Base-by-base conservation (phyloP, 2,329 filamentous ascomycete species). In the Pseudocercospora fuligena region DNA sequence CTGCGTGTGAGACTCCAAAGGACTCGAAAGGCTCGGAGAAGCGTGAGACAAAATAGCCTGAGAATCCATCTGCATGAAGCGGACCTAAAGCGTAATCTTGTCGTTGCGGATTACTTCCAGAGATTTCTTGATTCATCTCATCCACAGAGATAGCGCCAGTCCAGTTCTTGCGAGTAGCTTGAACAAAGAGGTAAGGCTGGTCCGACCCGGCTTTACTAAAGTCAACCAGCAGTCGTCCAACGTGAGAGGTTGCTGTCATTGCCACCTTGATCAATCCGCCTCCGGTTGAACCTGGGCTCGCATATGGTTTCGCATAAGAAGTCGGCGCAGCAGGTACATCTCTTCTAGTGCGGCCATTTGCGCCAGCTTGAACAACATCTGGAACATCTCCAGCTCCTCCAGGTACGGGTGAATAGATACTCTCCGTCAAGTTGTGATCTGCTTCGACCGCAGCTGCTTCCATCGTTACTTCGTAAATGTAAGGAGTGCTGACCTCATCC, bases 61-160 rank as follows among this genome's bases (percentile, higher is more conserved):
- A 78, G 68, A 84, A 84, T 0, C 76, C 78, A 2, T 73, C 61
- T 1, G 82, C 80, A 21, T 75, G 78, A 51, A 80, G 76, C 2
- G 82, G 82, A 0, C 82, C 82, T 0, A 84, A 69, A 6, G 76
- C 74, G 60, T 83, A 84, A 61, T 84, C 82, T 68, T 84, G 82
- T 40, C 82, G 75, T 67, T 84, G 81, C 0, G 80, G 78, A 63
- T 84, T 84, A 29, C 78, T 81, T 0, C 82, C 82, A 14, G 73
- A 82, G 12, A 84, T 71, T 64, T 84, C 82, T 49, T 65, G 74
- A 8, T 61, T 73, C 1, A 73, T 59, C 0, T 73, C 58, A 63
- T 84, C 77, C 56, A 84, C 79, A 11, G 77, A 69, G 40, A 78
- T 79, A 56, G 79, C 74, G 0, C 82, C 82, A 8, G 81, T 83